Base-by-base conservation (phyloP, 345 rosid species). In the Citrus australasica region DNA sequence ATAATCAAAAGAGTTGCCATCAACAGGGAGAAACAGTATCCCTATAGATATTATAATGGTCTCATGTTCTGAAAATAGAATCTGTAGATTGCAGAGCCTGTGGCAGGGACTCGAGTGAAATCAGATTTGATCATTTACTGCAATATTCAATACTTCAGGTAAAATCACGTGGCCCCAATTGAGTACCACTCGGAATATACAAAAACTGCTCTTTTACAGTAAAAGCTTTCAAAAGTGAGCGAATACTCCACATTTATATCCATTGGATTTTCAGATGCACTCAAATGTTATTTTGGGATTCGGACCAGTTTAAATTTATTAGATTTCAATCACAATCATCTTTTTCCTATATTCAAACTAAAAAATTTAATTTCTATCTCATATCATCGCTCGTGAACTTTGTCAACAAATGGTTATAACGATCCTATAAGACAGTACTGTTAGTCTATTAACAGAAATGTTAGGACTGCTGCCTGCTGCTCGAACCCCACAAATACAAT, bases 121-220 rank as follows among this genome's bases (percentile, higher is more conserved):
- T 74, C 69, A 19, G 69, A 75, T 25, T 32, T 75, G 59, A 79
- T 27, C 72, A 66, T 74, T 82, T 30, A 78, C 73, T 42, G 48
- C 67, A 19, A 11, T 10, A 42, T n/a, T 32, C 55, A 73, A 76
- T 66, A 46, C 74, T 25, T 67, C 22, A 22, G 70, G 67, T 17
- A 76, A 67, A 25, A 64, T 82, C 80, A 82, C 78, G 75, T 76
- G 85, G 82, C 75, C 28, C 9, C 40, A 75, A 58, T n/a, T 63
- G 69, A 82, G 80, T 64, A 75, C 72, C 28, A 13, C 73, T 13
- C 74, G 21, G 61, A 28, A 53, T 22, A 75, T 11, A 64, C 64
- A 6, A 64, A 64, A 30, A 32, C 65, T 37, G 67, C 33, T 59
- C 60, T 72, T 17, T 21, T 14, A 7, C 24, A 53, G 17, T 6